A percentile compares a stretch with the other conserved stretches of the same genome.
Conservation (phyloP, 208 protist species). For the Herpetomonas tarakana region DNA sequence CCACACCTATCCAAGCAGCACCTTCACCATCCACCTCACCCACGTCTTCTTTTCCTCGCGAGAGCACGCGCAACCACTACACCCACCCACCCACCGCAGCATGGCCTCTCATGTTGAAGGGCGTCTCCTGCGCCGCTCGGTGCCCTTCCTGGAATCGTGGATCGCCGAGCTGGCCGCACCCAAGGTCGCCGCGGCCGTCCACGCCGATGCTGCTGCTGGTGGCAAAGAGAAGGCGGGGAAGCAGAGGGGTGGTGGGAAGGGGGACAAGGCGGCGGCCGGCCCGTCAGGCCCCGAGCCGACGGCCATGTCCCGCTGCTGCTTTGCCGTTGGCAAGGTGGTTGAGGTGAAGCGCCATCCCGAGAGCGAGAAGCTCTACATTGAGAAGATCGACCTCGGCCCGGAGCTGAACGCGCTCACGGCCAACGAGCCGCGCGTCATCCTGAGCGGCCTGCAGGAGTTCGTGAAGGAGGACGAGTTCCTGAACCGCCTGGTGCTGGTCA, state of each 20-base stretch:
- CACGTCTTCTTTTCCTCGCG: too few relatives aligned
- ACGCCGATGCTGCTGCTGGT: conserved; percentile 15
- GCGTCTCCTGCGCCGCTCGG: conserved; percentile 65
- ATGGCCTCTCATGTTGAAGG: conserved; percentile 66
- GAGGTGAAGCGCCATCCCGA: conserved; percentile 87
- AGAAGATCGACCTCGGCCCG: conserved; percentile 93
- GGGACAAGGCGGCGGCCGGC: conserved; percentile 13
- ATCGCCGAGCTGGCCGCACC: conserved; percentile 47
- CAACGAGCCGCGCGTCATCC: conserved; percentile 83
- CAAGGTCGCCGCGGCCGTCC: conserved; percentile 12
- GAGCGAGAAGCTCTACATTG: conserved; percentile 89
- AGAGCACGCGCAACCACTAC: too few relatives aligned
- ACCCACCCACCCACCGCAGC: too few relatives aligned
- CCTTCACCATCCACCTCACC: too few relatives aligned
- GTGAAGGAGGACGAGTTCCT: conserved; percentile 81
- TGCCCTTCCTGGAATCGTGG: conserved; percentile 78
- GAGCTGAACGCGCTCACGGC: conserved; percentile 56
- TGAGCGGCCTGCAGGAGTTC: conserved; percentile 89
- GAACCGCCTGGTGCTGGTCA: conserved; percentile 80
- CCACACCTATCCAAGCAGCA: too few relatives aligned
- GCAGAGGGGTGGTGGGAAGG: conserved; percentile 14
- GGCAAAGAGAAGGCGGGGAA: neutral
- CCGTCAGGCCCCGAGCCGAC: conserved; percentile 24
- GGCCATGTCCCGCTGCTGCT: conserved; percentile 81
- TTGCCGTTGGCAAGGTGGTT: conserved; percentile 87